Evolutionary conservation across 768 basidiomycete genomes (phyloP), one percentile per base, ranked within the genome.

Genomic region (Suillus cothurnatus): DNA sequence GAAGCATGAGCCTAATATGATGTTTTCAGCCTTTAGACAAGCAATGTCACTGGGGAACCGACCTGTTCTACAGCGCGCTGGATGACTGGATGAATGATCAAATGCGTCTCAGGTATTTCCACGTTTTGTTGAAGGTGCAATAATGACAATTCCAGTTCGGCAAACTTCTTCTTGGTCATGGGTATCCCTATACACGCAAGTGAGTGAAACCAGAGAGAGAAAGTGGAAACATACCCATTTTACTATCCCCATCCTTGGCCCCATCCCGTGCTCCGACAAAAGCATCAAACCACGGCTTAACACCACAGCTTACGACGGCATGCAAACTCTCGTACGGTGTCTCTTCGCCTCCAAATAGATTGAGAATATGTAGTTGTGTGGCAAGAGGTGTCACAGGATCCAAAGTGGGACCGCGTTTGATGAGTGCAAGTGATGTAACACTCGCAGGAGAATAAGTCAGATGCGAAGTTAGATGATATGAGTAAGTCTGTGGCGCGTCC

Each of bases 141-240:
- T 19, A 99, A 81, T 2, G 94, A 95, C 12, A 98, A 80, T 76
- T 99, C 97, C 63, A 99, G 88, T 71, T 99, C 97, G 9, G 97
- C 97, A 73, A 99, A 98, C 79, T 98, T 99, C 83, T 96, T 96
- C 86, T 98, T 99, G 55, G 97, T 95, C 85, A 97, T 94, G 4
- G 97, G 97, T 64, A 99, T 99, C 59, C 90, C 90, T 87, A 71
- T 39, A 63, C 32, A 31, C 57, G 31, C 7, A 23, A 36, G 53
- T 72, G 49, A 72, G 69, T 23, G 2, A 47, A 59, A 31, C 14
- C 38, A 23, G 56, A 39, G 36, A 12, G 43, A 31, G n/a, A 34
- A 41, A 41, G 56, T n/a, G 8, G 4, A 38, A 4, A 69, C 78
- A 50, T 63, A 83, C 93, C 94, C 89, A 94, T 91, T 78, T 94